Base-by-base conservation (phyloP, 2,329 filamentous ascomycete species). In the Xylariaceae sp. region DNA sequence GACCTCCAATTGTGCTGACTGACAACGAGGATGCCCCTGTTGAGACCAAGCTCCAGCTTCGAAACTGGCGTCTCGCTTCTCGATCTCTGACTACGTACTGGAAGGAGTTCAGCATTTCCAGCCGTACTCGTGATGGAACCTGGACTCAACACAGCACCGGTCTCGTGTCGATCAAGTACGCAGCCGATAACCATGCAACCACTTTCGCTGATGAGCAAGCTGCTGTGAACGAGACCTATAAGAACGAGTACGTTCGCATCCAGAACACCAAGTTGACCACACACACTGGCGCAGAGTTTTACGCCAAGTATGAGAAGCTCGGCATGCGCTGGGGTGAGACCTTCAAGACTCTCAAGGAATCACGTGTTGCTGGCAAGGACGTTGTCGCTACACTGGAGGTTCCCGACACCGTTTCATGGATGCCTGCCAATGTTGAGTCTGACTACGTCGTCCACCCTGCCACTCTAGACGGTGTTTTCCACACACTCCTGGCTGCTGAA, bases 81-180 rank as follows among this genome's bases (percentile, higher is more conserved):
- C 53, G 57, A 18, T 62, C 60, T 14, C 47, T 62, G 9, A 62
- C 60, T 7, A 62, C 59, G 2, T 62, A 62, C 53, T 62, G 60
- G 60, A 62, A 62, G 32, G 60, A 62, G 42, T 62, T 62, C 39
- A 56, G 47, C 35, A 56, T 61, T 30, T 56, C 58, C 6, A 62
- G 60, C 49, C 60, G 60, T 32, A 55, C 53, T 27, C 58, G 58
- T 30, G 50, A 62, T 40, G 60, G 60, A 11, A 57, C 59, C 12
- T 62, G 60, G 60, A 58, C 59, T 12, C 59, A 62, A 44, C 60
- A 62, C 44, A 62, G 60, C 46, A 62, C 59, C 11, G 60, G 60
- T 54, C 57, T 62, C 6, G 58, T 62, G 33, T 58, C 60, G 31
- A 39, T 62, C 32, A 60, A 61, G 42, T 62, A 62, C 42, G 59